These are phyloP conservation scores for Stropharia rugosoannulata DNA, from an alignment of 768 basidiomycete species.

Conservation along the genomic window DNA sequence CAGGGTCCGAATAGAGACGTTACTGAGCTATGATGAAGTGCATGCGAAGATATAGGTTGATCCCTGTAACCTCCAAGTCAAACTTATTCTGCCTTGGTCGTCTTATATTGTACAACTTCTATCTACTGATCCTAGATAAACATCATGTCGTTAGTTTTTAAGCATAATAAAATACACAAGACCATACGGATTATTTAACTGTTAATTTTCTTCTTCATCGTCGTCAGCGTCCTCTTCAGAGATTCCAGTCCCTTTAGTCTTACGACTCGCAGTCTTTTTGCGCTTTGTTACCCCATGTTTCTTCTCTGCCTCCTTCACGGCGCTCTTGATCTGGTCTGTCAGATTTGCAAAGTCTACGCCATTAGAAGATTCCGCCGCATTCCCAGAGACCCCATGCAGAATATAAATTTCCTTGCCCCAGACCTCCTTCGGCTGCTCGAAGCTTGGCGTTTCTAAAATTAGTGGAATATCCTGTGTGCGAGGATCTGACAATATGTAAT, in stretches of 20 bases:
- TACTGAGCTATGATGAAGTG: neutral
- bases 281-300: neutral
- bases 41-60: neutral
- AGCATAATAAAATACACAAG: too few species aligned
- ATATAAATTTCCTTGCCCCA: conserved; percentile 76
- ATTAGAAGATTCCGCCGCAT: neutral
- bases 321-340: conserved; percentile 13
- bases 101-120: too few species aligned
- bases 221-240: conserved; percentile 3
- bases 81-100: too few species aligned
- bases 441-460: conserved; percentile 79
- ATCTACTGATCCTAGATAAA: too few species aligned
- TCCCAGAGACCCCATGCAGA: conserved; percentile 43
- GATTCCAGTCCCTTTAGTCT: neutral
- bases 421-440: conserved; percentile 56
- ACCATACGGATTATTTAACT: too few species aligned
- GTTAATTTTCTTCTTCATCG: neutral
- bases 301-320: conserved; percentile 15
- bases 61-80: neutral
- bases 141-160: too few species aligned
- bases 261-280: conserved; percentile 2
- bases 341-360: conserved; percentile 3
- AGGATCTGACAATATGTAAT: conserved; percentile 64
- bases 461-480: conserved; percentile 72
- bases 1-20: neutral